Base-by-base conservation (phyloP, 768 basidiomycete genomes). In the Hypholoma sublateritium region DNA sequence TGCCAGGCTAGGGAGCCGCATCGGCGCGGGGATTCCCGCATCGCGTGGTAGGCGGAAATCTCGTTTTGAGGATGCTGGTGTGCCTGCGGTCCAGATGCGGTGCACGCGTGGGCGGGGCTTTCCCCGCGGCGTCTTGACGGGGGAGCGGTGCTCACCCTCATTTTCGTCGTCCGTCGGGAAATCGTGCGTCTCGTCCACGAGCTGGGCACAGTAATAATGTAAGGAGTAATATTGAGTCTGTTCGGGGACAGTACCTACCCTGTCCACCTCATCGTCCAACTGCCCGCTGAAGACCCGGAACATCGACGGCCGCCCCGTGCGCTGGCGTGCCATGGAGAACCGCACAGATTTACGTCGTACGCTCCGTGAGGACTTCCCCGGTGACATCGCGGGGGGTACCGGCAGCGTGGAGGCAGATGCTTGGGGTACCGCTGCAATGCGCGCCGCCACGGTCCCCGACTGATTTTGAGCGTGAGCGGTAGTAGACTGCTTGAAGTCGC, bases 41-140 rank as follows among this genome's bases (percentile, higher is more conserved):
- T 32, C 28, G 28, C 9, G 28, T 32, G 28, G 1, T 5, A 9
- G 9, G 2, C 28, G 6, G 5, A 9, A 32, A 32, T 5, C 28
- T 5, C 28, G 28, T 32, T 32, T 59, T 2, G 58, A 53, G 17
- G 65, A 64, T 32, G 39, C 50, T 7, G 68, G 68, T 17, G 61
- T 70, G 47, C 69, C 67, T 7, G 65, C 67, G 8, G 70, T 71
- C 61, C 69, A 71, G 17, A 74, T 71, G 42, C 71, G 66, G 50
- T 69, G 69, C 17, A 67, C 55, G n/a, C 47, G 42, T 4, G 61
- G 63, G 28, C 41, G 60, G 4, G 48, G 42, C 21, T 62, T 66
- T 12, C 32, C 22, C 39, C 62, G 66, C n/a, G 62, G 41, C 36
- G 71, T 66, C 52, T 63, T 64, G 39, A 47, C 47, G 16, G 47